Percentiles rank a stretch among this genome's conserved stretches.
phyloP scores from a whole-genome alignment of 352 stramenopile genomes.

The Phytophthora fragariaefolia region DNA sequence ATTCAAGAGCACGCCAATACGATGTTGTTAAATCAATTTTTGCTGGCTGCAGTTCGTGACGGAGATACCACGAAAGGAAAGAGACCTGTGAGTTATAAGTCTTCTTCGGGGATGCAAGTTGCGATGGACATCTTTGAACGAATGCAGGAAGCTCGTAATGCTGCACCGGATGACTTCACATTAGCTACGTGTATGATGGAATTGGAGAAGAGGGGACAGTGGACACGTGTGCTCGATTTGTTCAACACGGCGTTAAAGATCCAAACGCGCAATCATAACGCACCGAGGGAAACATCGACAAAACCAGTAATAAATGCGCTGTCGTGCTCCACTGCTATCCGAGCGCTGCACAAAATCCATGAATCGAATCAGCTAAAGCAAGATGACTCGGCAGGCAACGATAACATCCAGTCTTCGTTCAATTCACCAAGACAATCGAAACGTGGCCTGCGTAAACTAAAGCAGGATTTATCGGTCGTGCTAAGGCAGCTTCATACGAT shows the following conservation, averaged over 20 bases:
- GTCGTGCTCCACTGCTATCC: constrained; percentile 53
- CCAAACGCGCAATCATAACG: constrained; percentile 31
- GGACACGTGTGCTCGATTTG: constrained; percentile 52
- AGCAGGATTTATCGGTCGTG: constrained; percentile 55
- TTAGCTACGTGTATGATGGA: constrained; percentile 69
- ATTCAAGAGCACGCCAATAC: constrained; percentile 47
- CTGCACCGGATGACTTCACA: constrained; percentile 62
- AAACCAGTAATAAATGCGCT: constrained; percentile 55
- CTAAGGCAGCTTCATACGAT: constrained; percentile 51
- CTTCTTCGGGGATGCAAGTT: constrained; percentile 25
- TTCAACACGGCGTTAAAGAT: constrained; percentile 64
- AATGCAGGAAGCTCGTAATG: constrained; percentile 48
- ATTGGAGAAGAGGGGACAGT: constrained; percentile 56
- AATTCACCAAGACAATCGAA: constrained; percentile 11
- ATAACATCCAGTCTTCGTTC: neutral
- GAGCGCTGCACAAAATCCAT: constrained; percentile 51
- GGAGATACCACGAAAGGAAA: constrained; percentile 14
- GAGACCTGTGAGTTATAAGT: neutral
- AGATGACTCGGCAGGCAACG: constrained; percentile 4
- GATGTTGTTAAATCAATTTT: constrained; percentile 66
- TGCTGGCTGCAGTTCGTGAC: constrained; percentile 52
- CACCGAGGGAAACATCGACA: neutral
- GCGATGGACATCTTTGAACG: constrained; percentile 52
- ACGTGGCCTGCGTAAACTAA: constrained; percentile 30
- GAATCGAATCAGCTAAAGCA: constrained; percentile 12